Percentiles rank a stretch among this genome's conserved stretches.
phyloP scores from a whole-genome alignment of 345 rosid genomes.

The Gossypioides kirkii region DNA sequence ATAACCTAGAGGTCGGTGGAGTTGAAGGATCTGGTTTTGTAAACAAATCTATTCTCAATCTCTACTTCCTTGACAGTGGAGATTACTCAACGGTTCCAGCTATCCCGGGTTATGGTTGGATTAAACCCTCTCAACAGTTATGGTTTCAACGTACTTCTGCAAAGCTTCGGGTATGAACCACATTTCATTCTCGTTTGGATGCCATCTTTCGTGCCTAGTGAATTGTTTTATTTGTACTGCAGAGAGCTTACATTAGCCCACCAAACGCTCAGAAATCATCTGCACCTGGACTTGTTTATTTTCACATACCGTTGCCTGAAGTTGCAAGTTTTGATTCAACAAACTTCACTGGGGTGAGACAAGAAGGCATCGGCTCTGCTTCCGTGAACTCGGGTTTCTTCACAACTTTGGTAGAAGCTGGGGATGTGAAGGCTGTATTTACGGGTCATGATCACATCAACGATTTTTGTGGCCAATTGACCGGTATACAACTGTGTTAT shows the following conservation, averaged over 20 bases:
- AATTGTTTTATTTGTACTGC: constrained; percentile 15
- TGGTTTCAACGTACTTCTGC: constrained; percentile 82
- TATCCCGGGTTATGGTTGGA: constrained; percentile 76
- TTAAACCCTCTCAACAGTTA: constrained; percentile 75
- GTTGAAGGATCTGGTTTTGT: constrained; percentile 56
- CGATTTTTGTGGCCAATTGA: constrained; percentile 70
- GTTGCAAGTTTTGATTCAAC: constrained; percentile 50
- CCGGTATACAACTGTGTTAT: constrained; percentile 78
- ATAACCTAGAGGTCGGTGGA: constrained; percentile 74
- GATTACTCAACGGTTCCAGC: constrained; percentile 56
- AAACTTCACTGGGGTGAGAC: constrained; percentile 61
- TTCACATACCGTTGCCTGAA: constrained; percentile 93
- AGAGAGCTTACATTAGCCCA: constrained; percentile 55
- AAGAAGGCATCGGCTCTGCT: constrained; percentile 65
- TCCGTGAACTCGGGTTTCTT: constrained; percentile 86
- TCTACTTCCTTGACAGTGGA: constrained; percentile 81
- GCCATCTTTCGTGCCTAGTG: not conserved
- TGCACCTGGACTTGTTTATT: constrained; percentile 84
- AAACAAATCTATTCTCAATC: constrained; percentile 79
- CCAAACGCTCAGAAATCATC: constrained; percentile 52
- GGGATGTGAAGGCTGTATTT: constrained; percentile 85
- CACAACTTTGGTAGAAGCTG: constrained; percentile 66
- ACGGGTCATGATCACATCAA: constrained; percentile 85
- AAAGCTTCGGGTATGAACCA: constrained; percentile 50
- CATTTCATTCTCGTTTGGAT: not conserved